Conservation (phyloP, 345 rosid species). For the Arabidopsis arenosa region DNA sequence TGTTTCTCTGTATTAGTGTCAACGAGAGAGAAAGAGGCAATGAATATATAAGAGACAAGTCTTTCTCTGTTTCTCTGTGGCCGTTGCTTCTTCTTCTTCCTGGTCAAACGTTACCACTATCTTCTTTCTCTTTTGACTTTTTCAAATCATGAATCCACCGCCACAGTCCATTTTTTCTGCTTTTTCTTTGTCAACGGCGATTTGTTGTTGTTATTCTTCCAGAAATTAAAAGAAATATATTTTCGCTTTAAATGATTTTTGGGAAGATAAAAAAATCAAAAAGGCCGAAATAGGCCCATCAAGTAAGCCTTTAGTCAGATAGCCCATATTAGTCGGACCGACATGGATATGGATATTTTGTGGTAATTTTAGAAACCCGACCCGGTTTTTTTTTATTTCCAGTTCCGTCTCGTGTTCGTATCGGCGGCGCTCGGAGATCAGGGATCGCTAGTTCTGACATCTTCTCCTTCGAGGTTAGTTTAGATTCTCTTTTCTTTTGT, state of each 20-base stretch:
- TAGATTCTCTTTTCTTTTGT: neutral
- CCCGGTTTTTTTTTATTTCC: slow-evolving; percentile 11
- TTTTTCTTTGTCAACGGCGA: slow-evolving; percentile 21
- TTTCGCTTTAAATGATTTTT: neutral
- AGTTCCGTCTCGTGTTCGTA: slow-evolving; percentile 1
- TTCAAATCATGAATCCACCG: slow-evolving; percentile 39
- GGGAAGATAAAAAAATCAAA: neutral
- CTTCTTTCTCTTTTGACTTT: slow-evolving; percentile 34
- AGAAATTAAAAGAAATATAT: neutral
- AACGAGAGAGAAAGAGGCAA: neutral
- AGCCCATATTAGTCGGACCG: neutral
- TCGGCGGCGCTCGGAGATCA: slow-evolving; percentile 6
- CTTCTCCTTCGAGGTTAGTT: slow-evolving; percentile 15
- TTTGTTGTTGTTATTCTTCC: slow-evolving; percentile 5
- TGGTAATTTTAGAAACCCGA: slow-evolving; percentile 1
- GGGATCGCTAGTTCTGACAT: neutral
- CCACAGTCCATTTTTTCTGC: slow-evolving; percentile 28
- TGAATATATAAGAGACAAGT: neutral
- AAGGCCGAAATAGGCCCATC: neutral
- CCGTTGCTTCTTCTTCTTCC: slow-evolving; percentile 7
- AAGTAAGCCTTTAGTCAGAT: neutral
- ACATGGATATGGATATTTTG: neutral
- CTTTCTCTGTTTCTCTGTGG: neutral
- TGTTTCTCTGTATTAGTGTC: neutral
- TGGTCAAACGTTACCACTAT: slow-evolving; percentile 35